Evolutionary conservation across 1,284 basidiomycete species (phyloP).

Genomic region (Phylloporus gajari): DNA sequence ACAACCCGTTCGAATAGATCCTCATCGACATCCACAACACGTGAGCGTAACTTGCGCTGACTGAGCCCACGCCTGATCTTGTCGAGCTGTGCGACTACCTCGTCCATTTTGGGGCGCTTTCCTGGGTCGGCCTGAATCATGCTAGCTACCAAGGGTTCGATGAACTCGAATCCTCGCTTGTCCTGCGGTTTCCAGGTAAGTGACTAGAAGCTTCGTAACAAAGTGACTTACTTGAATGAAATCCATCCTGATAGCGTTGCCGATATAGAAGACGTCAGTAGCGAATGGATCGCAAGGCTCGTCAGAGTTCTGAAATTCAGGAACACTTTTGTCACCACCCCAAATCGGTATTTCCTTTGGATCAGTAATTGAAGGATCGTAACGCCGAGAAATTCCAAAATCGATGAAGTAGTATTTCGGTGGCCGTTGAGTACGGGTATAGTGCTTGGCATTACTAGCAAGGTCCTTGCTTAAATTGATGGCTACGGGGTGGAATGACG

Average conservation of each 20-base stretch:
- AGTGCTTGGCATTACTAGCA: constrained; percentile 13
- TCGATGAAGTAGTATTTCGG: constrained; percentile 29
- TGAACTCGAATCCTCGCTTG: not conserved
- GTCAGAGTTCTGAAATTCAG: constrained; percentile 25
- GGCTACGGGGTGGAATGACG: constrained; percentile 16
- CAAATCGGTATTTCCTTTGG: constrained; percentile 16
- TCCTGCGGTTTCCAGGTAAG: not conserved
- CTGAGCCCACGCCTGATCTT: not conserved
- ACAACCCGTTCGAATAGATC: not conserved
- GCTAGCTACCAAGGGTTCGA: not conserved
- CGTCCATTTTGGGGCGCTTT: not conserved
- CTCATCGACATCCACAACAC: not conserved
- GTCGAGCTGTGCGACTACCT: not conserved
- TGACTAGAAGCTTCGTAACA: too few relatives aligned
- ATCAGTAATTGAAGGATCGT: constrained; percentile 22
- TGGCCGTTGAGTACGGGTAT: constrained; percentile 19
- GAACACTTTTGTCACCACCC: constrained; percentile 24
- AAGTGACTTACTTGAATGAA: constrained; percentile 10
- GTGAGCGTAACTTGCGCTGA: not conserved
- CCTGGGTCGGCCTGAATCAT: not conserved
- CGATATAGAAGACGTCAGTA: constrained; percentile 34
- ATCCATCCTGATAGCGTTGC: constrained; percentile 24
- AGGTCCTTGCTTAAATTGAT: constrained; percentile 3
- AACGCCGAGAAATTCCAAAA: constrained; percentile 31
- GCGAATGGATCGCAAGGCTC: constrained; percentile 21